These are phyloP conservation scores for Rhytidiadelphus loreus DNA, from an alignment of 225 moss, liverwort and hornwort genomes.

Conservation along the genomic window DNA sequence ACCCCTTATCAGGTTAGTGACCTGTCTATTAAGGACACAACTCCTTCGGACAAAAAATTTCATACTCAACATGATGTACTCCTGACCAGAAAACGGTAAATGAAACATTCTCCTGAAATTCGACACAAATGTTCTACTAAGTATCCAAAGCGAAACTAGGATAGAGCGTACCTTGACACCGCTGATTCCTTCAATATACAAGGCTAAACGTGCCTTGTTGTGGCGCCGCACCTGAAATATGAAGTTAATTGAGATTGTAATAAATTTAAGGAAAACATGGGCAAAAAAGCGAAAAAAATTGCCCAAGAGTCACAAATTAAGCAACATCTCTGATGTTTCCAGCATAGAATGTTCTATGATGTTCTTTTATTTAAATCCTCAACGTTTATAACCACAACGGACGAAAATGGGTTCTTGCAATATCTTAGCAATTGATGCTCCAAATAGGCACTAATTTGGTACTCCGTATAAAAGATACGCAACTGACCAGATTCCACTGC, in stretches of 20 bases:
- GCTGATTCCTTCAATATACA: slow-evolving; percentile 69
- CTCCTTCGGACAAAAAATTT: neutral
- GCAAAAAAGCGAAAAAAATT: neutral
- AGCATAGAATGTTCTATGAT: neutral
- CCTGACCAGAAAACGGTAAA: neutral
- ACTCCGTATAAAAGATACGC: neutral
- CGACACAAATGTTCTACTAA: neutral
- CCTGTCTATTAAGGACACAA: neutral
- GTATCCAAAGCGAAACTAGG: neutral
- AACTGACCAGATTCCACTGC: slow-evolving; percentile 65
- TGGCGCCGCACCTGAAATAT: slow-evolving; percentile 62
- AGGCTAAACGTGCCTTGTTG: slow-evolving; percentile 73
- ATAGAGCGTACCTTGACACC: slow-evolving; percentile 56
- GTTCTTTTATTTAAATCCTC: neutral
- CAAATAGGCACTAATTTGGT: neutral
- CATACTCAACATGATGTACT: neutral
- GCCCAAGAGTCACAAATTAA: neutral
- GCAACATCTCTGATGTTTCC: neutral
- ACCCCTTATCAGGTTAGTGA: neutral
- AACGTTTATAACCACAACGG: neutral
- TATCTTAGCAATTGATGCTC: neutral
- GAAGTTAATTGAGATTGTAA: neutral
- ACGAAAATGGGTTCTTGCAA: neutral
- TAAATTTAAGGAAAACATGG: neutral
- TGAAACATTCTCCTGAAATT: neutral